Percentiles rank a stretch among this genome's conserved stretches.
Evolutionary conservation across 1,284 basidiomycete species (phyloP).

Genomic region (Blastosporella zonata): DNA sequence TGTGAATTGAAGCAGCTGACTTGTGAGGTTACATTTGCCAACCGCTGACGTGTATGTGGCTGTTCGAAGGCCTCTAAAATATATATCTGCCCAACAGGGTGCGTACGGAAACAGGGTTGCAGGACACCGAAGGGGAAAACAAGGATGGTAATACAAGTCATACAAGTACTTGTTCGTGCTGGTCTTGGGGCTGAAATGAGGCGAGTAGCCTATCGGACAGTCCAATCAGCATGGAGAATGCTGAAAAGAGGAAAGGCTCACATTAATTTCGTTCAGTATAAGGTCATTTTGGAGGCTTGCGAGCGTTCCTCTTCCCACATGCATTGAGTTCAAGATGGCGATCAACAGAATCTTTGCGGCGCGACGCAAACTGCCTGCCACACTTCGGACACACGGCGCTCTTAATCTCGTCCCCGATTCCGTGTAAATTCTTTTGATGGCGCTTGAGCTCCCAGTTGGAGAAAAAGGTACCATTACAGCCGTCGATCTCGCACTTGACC

Average conservation of each 20-base stretch:
- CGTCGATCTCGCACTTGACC: constrained; percentile 4
- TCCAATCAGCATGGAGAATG: not conserved
- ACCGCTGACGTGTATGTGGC: no score
- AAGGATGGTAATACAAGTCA: not conserved
- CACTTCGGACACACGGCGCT: constrained; percentile 4
- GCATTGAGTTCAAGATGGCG: constrained; percentile 5
- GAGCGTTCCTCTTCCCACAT: constrained; percentile 10
- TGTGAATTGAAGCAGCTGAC: no score
- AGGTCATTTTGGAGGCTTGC: constrained; percentile 4
- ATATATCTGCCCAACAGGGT: no score
- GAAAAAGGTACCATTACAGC: constrained; percentile 8
- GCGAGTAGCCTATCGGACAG: not conserved
- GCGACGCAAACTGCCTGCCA: constrained; percentile 1
- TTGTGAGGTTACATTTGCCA: no score
- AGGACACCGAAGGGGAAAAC: no score
- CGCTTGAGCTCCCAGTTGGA: constrained; percentile 12
- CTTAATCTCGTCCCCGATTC: constrained; percentile 1
- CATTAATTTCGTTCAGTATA: not conserved
- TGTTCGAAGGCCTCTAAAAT: no score
- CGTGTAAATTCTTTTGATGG: constrained; percentile 5
- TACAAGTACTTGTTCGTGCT: not conserved
- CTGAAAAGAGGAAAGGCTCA: not conserved
- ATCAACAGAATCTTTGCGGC: constrained; percentile 9
- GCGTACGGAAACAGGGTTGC: no score
- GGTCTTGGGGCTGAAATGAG: not conserved